Evolutionary conservation across 164 flowering plant genomes (phyloP), one percentile per base, ranked within the genome.

Genomic region (Dillenia turbinata): DNA sequence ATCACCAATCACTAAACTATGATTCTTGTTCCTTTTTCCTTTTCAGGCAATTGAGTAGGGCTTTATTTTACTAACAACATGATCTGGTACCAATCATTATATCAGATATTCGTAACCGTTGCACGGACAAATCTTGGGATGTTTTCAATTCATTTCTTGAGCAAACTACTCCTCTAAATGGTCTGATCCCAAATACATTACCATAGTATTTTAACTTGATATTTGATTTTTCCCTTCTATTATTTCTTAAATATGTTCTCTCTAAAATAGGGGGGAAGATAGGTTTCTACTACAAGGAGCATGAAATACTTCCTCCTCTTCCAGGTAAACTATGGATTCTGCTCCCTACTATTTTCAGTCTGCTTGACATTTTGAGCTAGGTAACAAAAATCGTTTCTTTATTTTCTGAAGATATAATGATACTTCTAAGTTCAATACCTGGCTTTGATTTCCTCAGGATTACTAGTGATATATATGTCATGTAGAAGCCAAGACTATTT

Each of bases 251-350:
- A 10, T 48, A 3, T 59, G 60, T 1, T 66, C 11, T 59, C 58
- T 61, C 22, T 72, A 19, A 45, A 49, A 63, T 44, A 94, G 99
- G 80, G 79, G 99, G 99, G 44, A 91, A 86, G 74, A 60, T 91
- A 8, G 99, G 99, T 26, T 94, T 94, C 78, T 91, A 88, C 77
- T 94, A 87, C 80, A 91, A 83, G 73, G 99, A 94, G 65, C 93
- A 89, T 78, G 99, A 94, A 78, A 94, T 94, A 65, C 82, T 89
- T 67, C 99, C 99, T 66, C 97, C 99, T 0, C 89, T 94, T 17
- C 99, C 99, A 65, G 87, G 98, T 94, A 8, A 54, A 75, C 65
- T 33, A 53, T 16, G 22, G 10, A 9, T 10, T 51, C 47, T 13
- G 3, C 6, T 33, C 6, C 3, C 40, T 33, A 33, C 40, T 33